Evolutionary conservation across 2,329 filamentous ascomycete genomes (phyloP), one percentile per base, ranked within the genome.

Genomic region (Fusarium sp.): DNA sequence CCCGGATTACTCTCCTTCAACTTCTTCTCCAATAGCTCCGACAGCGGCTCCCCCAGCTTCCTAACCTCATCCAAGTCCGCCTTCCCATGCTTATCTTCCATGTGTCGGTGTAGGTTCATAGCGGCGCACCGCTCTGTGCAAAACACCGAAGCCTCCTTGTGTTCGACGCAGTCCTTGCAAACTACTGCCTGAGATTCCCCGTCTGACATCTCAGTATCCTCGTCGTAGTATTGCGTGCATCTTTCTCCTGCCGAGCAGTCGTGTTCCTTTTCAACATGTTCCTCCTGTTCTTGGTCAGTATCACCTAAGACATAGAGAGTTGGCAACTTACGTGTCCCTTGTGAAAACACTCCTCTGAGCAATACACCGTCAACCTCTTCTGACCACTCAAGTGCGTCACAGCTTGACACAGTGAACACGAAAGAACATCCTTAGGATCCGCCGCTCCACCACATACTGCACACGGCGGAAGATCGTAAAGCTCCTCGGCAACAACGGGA

Each of bases 331-430:
- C 87, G 58, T 84, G 82, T 59, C 82, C 83, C 42, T 82, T 79
- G 8, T 82, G 77, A 31, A 80, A 80, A 71, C 86, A 88, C 27
- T 79, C 79, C 8, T 84, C 80, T 1, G 85, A 86, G 76, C 86
- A 88, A 71, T 86, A 88, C 9, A 86, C 77, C 3, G 83, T 84
- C 64, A 85, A 73, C 34, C 78, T 79, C 59, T 79, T 77, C 11
- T 70, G 70, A 5, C 84, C 79, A 14, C 83, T 83, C 67, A 84
- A 80, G 42, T 84, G 79, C 13, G 78, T 70, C 3, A 86, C 76
- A n/a, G 84, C 76, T 71, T 87, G 84, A 74, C 87, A 88, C 7
- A 87, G 59, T 2, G 83, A 79, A 61, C 87, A 88, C 6, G 84
- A 83, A 2, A 84, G 66, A 9, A 87, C 82, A 10, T 83, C 77